These are phyloP conservation scores for Phytophthora tentaculata DNA, from an alignment of 352 stramenopile species.

Conservation along the genomic window DNA sequence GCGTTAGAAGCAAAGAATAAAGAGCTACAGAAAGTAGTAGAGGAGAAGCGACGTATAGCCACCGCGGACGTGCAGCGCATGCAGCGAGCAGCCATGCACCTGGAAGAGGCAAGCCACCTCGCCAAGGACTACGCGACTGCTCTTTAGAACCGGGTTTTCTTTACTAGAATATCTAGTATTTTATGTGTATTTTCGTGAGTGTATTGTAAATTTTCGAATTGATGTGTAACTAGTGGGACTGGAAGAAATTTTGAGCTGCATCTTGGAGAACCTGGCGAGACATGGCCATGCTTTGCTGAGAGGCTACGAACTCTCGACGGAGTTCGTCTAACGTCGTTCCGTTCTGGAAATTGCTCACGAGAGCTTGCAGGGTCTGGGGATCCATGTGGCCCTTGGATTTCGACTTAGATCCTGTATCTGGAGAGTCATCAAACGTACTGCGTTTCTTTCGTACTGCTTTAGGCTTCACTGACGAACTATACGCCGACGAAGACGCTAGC, in stretches of 20 bases:
- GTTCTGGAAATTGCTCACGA: constrained; percentile 79
- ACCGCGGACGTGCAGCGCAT: constrained; percentile 54
- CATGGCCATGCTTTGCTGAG: constrained; percentile 71
- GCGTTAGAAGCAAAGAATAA: constrained; percentile 50
- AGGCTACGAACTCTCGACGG: constrained; percentile 65
- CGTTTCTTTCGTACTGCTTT: constrained; percentile 43
- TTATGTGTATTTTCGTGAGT: constrained; percentile 27
- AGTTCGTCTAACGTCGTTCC: constrained; percentile 69
- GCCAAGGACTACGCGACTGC: constrained; percentile 48
- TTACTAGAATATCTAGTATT: constrained; percentile 21
- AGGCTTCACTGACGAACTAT: constrained; percentile 47
- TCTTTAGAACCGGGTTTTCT: constrained; percentile 10
- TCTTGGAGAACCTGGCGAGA: constrained; percentile 72
- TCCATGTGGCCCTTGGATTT: constrained; percentile 54
- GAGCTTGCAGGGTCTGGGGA: constrained; percentile 61
- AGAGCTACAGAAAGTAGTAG: constrained; percentile 45
- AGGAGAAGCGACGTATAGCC: constrained; percentile 52
- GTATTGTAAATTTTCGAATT: constrained; percentile 4
- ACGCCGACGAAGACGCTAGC: constrained; percentile 29
- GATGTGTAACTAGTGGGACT: constrained; percentile 36
- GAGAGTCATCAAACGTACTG: constrained; percentile 17
- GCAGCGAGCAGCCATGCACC: constrained; percentile 36
- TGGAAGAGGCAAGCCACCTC: constrained; percentile 46
- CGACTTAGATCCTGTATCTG: constrained; percentile 12
- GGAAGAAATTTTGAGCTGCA: constrained; percentile 74